These are phyloP conservation scores for Roridomyces roridus DNA, from an alignment of 768 basidiomycete genomes.

Conservation along the genomic window DNA sequence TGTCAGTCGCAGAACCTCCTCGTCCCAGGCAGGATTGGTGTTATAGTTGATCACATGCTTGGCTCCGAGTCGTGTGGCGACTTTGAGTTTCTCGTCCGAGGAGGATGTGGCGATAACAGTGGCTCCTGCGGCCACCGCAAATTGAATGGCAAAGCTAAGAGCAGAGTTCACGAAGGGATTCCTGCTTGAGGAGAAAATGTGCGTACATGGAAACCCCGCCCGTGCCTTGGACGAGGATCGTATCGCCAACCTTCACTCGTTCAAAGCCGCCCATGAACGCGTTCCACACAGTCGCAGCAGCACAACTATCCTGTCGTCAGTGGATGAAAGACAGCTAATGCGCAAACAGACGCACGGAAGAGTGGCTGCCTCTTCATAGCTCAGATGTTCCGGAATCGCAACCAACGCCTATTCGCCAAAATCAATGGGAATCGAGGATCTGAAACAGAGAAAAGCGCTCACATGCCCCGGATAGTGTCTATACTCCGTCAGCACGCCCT, in stretches of 20 bases:
- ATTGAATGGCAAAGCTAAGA: slow-evolving; percentile 49
- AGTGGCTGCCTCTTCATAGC: slow-evolving; percentile 57
- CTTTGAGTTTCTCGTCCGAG: slow-evolving; percentile 51
- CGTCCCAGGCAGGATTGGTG: slow-evolving; percentile 54
- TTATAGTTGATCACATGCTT: slow-evolving; percentile 59
- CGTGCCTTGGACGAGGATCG: slow-evolving; percentile 51
- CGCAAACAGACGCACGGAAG: too few species aligned
- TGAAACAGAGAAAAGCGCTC: background rate
- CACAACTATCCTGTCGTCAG: slow-evolving; percentile 38
- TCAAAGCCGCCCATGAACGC: slow-evolving; percentile 43
- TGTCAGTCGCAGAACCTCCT: slow-evolving; percentile 45
- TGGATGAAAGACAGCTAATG: background rate
- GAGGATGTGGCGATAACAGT: slow-evolving; percentile 58
- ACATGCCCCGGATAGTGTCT: slow-evolving; percentile 55
- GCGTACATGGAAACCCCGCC: slow-evolving; percentile 49
- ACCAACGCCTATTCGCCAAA: slow-evolving; percentile 47
- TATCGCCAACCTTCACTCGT: slow-evolving; percentile 53
- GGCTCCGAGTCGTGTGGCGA: slow-evolving; percentile 47
- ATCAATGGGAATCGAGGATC: background rate
- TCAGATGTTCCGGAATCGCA: slow-evolving; percentile 60
- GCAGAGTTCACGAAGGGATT: slow-evolving; percentile 20
- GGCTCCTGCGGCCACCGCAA: slow-evolving; percentile 56
- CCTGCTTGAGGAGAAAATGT: background rate
- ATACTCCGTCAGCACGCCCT: slow-evolving; percentile 63
- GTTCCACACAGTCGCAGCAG: slow-evolving; percentile 57